Conservation (phyloP, 164 flowering plant species). For the Vitis riparia region DNA sequence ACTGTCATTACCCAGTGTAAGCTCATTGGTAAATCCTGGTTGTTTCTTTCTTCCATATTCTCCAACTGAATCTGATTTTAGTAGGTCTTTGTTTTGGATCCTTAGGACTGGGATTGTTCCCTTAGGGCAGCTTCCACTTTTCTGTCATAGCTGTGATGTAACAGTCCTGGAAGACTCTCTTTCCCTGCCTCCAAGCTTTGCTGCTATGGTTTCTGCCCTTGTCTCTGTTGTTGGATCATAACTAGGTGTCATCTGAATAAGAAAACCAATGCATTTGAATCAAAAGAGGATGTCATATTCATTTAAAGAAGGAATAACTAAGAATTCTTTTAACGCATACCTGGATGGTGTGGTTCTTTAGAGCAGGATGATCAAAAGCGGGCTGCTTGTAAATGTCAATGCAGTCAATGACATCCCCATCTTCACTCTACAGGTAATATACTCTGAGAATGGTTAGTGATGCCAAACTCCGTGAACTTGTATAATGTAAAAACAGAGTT, state of each 20-base stretch:
- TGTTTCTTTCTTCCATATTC: slow-evolving; percentile 32
- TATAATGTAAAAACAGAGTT: no score
- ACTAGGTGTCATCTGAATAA: slow-evolving; percentile 37
- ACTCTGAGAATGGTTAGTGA: no score
- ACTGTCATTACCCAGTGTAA: neutral
- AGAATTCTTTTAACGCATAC: slow-evolving; percentile 11
- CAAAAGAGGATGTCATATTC: neutral
- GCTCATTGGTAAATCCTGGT: neutral
- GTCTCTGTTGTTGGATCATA: slow-evolving; percentile 7
- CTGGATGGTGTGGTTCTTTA: slow-evolving; percentile 57
- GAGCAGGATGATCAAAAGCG: slow-evolving; percentile 50
- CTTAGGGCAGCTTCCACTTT: slow-evolving; percentile 55
- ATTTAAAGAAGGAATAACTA: no score
- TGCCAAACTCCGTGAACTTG: neutral
- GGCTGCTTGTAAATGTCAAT: slow-evolving; percentile 44
- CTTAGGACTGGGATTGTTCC: slow-evolving; percentile 61
- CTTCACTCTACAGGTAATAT: slow-evolving; percentile 36
- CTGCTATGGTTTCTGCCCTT: neutral
- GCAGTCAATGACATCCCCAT: slow-evolving; percentile 54
- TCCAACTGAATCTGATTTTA: slow-evolving; percentile 7
- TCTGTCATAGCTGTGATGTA: slow-evolving; percentile 48
- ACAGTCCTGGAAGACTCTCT: neutral
- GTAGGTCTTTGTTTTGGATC: slow-evolving; percentile 7
- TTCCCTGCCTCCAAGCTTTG: neutral
- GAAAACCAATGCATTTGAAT: neutral